Evolutionary conservation across 148 eudicot species (phyloP).

Genomic region (Nyssa sinensis): DNA sequence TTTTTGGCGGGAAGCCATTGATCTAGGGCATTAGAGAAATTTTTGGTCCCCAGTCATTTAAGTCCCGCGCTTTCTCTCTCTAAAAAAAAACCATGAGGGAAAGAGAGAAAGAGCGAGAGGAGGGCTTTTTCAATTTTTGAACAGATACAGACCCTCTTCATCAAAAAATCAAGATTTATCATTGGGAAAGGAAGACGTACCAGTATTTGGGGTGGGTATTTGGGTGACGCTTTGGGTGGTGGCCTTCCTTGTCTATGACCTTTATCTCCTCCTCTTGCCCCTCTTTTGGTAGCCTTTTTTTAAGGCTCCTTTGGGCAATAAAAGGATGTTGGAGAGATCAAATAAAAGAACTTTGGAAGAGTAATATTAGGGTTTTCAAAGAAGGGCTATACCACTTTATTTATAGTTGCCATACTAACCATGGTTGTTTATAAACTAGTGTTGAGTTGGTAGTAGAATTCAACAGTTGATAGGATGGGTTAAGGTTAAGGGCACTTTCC

Average conservation of each 20-base stretch:
- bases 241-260: background rate
- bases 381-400: background rate
- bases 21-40: constrained; percentile 10
- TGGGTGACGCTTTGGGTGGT: no score
- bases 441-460: constrained; percentile 4
- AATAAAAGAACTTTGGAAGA: background rate
- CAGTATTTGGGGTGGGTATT: constrained; percentile 1
- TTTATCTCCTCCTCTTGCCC: constrained; percentile 1
- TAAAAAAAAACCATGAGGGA: constrained; percentile 5
- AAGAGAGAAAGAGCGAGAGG: background rate
- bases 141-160: background rate
- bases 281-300: background rate
- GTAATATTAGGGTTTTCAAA: constrained; percentile 16
- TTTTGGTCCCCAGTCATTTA: constrained; percentile 3
- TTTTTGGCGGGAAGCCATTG: constrained; percentile 26
- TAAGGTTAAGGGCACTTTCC: background rate
- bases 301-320: background rate
- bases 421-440: background rate
- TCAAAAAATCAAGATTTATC: background rate
- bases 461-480: background rate
- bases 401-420: constrained; percentile 10
- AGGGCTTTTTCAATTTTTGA: background rate
- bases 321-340: background rate
- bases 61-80: constrained; percentile 15
- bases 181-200: constrained; percentile 13